Evolutionary conservation across 768 basidiomycete genomes (phyloP).

Genomic region (Auricularia cornea): DNA sequence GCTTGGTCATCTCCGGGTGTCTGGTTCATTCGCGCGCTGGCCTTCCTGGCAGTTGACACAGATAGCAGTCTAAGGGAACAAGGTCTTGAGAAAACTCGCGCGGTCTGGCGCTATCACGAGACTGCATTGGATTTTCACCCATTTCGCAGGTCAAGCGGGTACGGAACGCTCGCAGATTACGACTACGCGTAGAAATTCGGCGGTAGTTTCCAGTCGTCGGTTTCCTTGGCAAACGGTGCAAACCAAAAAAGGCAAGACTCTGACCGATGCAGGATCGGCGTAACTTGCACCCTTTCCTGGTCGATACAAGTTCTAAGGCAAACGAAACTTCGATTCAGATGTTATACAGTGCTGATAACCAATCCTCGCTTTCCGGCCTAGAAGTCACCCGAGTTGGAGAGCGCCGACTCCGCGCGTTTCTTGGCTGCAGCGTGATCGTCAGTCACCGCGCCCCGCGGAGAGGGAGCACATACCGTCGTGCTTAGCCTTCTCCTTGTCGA

Average conservation of each 20-base stretch:
- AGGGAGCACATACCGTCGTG: slow-evolving; percentile 15
- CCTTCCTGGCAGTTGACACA: too few relatives aligned
- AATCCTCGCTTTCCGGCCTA: background rate
- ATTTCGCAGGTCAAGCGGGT: too few relatives aligned
- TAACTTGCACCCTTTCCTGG: background rate
- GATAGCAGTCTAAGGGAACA: too few relatives aligned
- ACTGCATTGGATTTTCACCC: too few relatives aligned
- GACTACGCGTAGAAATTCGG: too few relatives aligned
- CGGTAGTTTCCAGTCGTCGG: background rate
- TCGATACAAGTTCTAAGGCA: background rate
- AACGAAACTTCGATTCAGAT: background rate
- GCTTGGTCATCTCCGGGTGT: too few relatives aligned
- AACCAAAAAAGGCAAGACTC: background rate
- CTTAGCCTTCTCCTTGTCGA: slow-evolving; percentile 39
- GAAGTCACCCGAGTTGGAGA: background rate
- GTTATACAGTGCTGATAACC: background rate
- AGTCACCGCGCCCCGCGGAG: too few relatives aligned
- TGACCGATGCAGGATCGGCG: background rate
- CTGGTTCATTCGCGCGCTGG: too few relatives aligned
- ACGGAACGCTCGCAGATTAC: too few relatives aligned
- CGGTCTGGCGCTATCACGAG: too few relatives aligned
- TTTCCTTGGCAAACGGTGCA: background rate
- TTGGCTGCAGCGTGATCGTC: background rate
- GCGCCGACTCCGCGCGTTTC: background rate
- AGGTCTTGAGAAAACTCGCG: too few relatives aligned